Evolutionary conservation across 148 eudicot genomes (phyloP).

Genomic region (Fallopia convolvulus): DNA sequence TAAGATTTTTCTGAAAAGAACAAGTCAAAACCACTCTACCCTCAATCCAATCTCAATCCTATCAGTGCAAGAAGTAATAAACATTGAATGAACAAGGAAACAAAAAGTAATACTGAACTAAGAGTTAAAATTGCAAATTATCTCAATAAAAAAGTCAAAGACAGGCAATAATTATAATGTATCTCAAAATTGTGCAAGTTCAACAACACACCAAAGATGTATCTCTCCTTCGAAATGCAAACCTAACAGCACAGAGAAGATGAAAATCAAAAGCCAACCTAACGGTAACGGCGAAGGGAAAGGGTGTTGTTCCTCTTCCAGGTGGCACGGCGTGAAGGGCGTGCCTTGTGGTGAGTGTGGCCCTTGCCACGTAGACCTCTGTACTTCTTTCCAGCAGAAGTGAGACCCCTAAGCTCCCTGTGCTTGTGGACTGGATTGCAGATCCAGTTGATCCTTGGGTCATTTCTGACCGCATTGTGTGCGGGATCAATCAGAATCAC

Average conservation of each 20-base stretch:
- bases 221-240: not conserved
- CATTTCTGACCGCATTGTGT: conserved; percentile 37
- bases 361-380: conserved; percentile 46
- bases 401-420: conserved; percentile 47
- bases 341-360: conserved; percentile 37
- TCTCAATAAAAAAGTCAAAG: not conserved
- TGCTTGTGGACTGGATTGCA: conserved; percentile 54
- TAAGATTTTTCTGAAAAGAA: no score
- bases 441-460: conserved; percentile 51
- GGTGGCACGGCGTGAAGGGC: conserved; percentile 47
- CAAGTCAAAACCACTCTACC: no score
- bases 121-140: not conserved
- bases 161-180: not conserved
- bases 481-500: conserved; percentile 46
- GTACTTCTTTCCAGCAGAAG: conserved; percentile 47
- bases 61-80: not conserved
- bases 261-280: not conserved
- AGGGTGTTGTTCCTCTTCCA: conserved; percentile 52
- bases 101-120: not conserved
- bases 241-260: not conserved
- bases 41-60: not conserved
- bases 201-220: not conserved
- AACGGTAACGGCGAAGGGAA: conserved; percentile 45
- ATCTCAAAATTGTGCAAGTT: conserved; percentile 5
- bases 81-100: not conserved